Evolutionary conservation across 139 green algal species (phyloP).

Genomic region (Picochlorum sp.): DNA sequence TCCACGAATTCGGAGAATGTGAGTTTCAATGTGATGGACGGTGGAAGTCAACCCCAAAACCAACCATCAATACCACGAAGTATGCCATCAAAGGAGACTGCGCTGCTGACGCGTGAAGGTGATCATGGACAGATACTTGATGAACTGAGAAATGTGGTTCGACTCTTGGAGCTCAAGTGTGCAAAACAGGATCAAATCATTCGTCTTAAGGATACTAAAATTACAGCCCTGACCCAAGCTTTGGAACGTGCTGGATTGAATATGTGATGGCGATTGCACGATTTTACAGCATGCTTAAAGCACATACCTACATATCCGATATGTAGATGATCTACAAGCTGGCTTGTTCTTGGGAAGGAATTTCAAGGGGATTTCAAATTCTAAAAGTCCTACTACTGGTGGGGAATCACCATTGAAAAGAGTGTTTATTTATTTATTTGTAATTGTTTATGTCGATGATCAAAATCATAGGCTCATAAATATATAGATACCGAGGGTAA

Average conservation of each 20-base stretch:
- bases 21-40: background rate
- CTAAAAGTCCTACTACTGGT: too few species aligned
- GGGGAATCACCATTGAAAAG: too few species aligned
- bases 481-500: too few species aligned
- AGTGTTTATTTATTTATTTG: too few species aligned
- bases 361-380: too few species aligned
- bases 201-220: conserved; percentile 87
- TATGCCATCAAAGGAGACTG: background rate
- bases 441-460: too few species aligned
- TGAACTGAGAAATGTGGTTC: conserved; percentile 69
- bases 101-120: conserved; percentile 1
- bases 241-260: conserved; percentile 38
- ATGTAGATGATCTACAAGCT: too few species aligned
- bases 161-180: conserved; percentile 83
- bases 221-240: conserved; percentile 64
- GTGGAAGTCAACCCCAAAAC: conserved; percentile 3
- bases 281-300: too few species aligned
- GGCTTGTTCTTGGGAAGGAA: too few species aligned
- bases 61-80: background rate
- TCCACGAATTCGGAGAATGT: background rate
- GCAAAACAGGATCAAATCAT: conserved; percentile 85
- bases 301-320: too few species aligned
- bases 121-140: conserved; percentile 42
- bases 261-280: background rate
- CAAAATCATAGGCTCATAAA: too few species aligned